These are phyloP conservation scores for Saccharum hybrid DNA, from an alignment of 202 grass and related monocot genomes.

Conservation along the genomic window DNA sequence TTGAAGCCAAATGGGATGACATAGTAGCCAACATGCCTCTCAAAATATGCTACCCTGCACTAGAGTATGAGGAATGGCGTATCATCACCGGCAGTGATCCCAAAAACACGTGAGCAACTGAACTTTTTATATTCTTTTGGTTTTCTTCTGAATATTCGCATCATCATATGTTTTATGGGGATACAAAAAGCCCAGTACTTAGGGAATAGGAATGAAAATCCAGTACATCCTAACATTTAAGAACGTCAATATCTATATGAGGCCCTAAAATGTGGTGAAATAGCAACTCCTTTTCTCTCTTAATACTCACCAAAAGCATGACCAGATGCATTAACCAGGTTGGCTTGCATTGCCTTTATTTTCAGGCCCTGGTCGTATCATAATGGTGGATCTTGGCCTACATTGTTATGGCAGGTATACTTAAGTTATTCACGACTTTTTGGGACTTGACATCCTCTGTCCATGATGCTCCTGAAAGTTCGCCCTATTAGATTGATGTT, in stretches of 20 bases:
- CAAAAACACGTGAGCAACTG: conserved; percentile 83
- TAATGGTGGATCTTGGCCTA: conserved; percentile 96
- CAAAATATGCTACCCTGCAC: conserved; percentile 96
- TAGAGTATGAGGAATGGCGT: conserved; percentile 93
- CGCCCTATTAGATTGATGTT: not conserved
- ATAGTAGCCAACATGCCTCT: conserved; percentile 92
- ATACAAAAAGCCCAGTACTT: conserved; percentile 7
- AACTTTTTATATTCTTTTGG: conserved; percentile 28
- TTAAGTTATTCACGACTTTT: not conserved
- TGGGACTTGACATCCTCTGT: not conserved
- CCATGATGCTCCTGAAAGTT: conserved; percentile 5
- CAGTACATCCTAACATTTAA: conserved; percentile 19
- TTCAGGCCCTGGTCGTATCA: conserved; percentile 96
- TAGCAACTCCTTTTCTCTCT: conserved; percentile 14
- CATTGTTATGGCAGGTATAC: conserved; percentile 83
- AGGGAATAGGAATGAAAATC: not conserved
- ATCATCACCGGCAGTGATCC: conserved; percentile 97
- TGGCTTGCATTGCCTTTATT: conserved; percentile 18
- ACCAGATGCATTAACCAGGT: conserved; percentile 23
- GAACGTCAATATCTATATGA: conserved; percentile 31
- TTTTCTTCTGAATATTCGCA: conserved; percentile 34
- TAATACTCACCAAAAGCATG: not conserved
- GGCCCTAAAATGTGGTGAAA: conserved; percentile 8
- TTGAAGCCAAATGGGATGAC: conserved; percentile 98
- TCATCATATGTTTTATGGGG: not conserved